Evolutionary conservation across 1,284 basidiomycete species (phyloP).

Genomic region (Boletus semigastroideus): DNA sequence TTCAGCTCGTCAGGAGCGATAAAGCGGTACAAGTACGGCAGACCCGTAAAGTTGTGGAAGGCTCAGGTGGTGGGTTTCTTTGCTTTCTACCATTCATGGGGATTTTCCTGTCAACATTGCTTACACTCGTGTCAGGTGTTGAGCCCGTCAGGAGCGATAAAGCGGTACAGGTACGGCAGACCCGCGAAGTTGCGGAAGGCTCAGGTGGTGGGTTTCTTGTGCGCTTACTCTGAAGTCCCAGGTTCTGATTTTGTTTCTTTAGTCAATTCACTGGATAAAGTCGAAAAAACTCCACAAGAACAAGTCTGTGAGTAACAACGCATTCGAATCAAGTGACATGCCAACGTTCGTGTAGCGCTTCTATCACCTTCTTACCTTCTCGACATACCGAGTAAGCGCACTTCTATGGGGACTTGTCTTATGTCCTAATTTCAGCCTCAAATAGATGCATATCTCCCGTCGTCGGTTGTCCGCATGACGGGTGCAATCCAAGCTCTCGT

Average conservation of each 20-base stretch:
- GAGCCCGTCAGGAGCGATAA: not conserved
- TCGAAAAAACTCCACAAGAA: not conserved
- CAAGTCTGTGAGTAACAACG: constrained; percentile 2
- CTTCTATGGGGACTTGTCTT: not conserved
- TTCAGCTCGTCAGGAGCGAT: not conserved
- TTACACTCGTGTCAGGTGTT: not conserved
- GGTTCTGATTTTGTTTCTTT: not conserved
- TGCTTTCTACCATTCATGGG: no score
- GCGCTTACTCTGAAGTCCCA: not conserved
- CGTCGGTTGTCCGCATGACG: not conserved
- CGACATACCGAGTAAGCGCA: not conserved
- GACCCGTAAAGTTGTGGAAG: not conserved
- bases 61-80: not conserved
- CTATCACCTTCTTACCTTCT: not conserved
- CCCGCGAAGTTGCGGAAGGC: not conserved
- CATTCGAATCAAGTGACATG: not conserved
- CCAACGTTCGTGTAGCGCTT: not conserved
- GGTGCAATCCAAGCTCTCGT: not conserved
- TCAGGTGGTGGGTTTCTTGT: not conserved
- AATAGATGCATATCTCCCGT: constrained; percentile 1
- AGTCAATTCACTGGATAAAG: not conserved
- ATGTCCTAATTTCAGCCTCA: not conserved
- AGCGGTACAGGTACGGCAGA: not conserved
- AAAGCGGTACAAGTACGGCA: not conserved
- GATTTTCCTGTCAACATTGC: not conserved